Conservation (phyloP, 441 rosid species). For the Adansonia rubrostipa region DNA sequence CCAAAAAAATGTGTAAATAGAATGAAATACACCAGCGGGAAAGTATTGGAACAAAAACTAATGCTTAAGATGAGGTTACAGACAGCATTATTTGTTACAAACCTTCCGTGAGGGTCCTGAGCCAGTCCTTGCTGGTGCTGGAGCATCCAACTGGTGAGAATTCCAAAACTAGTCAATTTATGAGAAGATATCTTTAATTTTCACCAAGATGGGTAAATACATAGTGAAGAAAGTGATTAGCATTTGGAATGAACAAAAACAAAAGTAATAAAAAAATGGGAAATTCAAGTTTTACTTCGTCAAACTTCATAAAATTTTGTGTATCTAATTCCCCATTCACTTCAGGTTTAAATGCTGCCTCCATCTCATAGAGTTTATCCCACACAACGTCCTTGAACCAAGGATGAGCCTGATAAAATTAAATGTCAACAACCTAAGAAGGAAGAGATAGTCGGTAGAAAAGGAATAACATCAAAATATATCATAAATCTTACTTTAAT, state of each 20-base stretch:
- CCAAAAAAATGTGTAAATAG: not conserved
- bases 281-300: slow-evolving; percentile 64
- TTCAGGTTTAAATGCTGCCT: slow-evolving; percentile 95
- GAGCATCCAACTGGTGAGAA: slow-evolving; percentile 66
- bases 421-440: slow-evolving; percentile 32
- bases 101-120: slow-evolving; percentile 94
- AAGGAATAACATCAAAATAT: slow-evolving; percentile 27
- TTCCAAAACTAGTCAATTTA: slow-evolving; percentile 28
- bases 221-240: slow-evolving; percentile 24
- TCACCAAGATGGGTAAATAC: slow-evolving; percentile 17
- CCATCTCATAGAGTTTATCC: slow-evolving; percentile 94
- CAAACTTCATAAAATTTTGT: slow-evolving; percentile 96
- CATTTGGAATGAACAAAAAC: slow-evolving; percentile 18
- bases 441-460: slow-evolving; percentile 24
- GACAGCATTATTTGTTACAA: slow-evolving; percentile 36
- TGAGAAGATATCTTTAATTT: slow-evolving; percentile 18
- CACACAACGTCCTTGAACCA: slow-evolving; percentile 86
- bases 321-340: slow-evolving; percentile 95
- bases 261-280: slow-evolving; percentile 6
- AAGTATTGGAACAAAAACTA: slow-evolving; percentile 15
- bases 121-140: slow-evolving; percentile 69
- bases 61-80: slow-evolving; percentile 5
- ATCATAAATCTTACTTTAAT: slow-evolving; percentile 66
- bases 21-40: slow-evolving; percentile 7
- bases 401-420: slow-evolving; percentile 78